Base-by-base conservation (phyloP, 179 eudicot genomes). In the Drosera spatulata region DNA sequence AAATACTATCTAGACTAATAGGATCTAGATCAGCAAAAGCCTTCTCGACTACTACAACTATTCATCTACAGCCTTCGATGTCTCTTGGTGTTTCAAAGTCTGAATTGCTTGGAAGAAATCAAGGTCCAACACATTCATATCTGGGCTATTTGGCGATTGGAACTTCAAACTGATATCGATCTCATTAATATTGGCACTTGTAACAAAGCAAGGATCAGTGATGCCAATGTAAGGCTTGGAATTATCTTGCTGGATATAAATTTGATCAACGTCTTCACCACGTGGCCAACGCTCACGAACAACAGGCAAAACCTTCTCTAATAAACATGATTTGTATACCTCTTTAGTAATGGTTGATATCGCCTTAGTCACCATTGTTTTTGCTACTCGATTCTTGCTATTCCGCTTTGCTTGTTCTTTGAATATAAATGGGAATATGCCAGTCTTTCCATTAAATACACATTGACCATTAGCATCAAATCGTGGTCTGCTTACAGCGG, bases 191-290 rank as follows among this genome's bases (percentile, higher is more conserved):
- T 5, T 6, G 2, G 68, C 55, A 10, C 43, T 69, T 33, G 53
- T 12, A 9, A 10, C 0, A 58, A 72, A 67, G 1, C 60, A 53
- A 0, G 6, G 44, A 60, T 67, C 65, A 4, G 4, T 4, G 1
- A 7, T 22, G n/a, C 13, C 14, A 3, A 63, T 53, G 46, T 58
- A 52, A 1, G 71, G 66, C n/a, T 14, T 65, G 6, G 46, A 58
- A 43, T 71, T 71, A 50, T 71, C 75, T 45, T 63, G 58, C 41
- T 58, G 76, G n/a, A 67, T 59, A 15, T 10, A 57, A 7, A 66
- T 62, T 6, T 41, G 10, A 0, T n/a, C 41, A 3, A n/a, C 1
- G 7, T 6, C 37, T n/a, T n/a, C n/a, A 10, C 10, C 49, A 15
- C 11, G 2, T 53, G 68, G 69, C 58, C 71, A 62, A 15, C 53